Evolutionary conservation across 164 flowering plant genomes (phyloP).

Genomic region (Paratinospora sagittata): DNA sequence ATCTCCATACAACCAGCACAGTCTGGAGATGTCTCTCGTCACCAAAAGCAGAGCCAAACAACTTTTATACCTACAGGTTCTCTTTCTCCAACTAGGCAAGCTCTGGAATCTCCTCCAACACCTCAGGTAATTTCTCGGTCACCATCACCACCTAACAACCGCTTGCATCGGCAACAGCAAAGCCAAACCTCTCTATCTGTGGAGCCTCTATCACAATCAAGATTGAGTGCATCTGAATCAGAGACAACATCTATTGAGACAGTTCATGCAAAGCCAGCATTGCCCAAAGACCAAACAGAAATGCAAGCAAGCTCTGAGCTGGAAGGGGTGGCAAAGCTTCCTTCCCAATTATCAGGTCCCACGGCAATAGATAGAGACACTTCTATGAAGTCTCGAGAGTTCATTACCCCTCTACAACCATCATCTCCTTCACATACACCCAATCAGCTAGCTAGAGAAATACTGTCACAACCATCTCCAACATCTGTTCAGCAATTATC

Average conservation of each 20-base stretch:
- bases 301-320: neutral
- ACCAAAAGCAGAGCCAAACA: too few relatives aligned
- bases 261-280: neutral
- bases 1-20: too few relatives aligned
- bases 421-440: neutral
- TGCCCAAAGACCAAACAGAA: neutral
- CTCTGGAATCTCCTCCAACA: too few relatives aligned
- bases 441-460: neutral
- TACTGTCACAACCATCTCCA: neutral
- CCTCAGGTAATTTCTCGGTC: too few relatives aligned
- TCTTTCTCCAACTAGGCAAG: too few relatives aligned
- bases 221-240: neutral
- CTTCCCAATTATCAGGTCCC: neutral
- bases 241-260: neutral
- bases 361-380: neutral
- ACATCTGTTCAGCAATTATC: neutral
- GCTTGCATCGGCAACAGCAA: too few relatives aligned
- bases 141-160: neutral
- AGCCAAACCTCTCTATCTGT: neutral
- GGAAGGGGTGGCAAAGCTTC: neutral
- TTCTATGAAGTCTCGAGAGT: neutral
- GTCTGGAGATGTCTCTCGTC: too few relatives aligned
- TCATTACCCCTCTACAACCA: neutral
- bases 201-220: neutral
- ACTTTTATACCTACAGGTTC: too few relatives aligned